Evolutionary conservation across 768 basidiomycete species (phyloP).

Genomic region (Boletus rex-veris): DNA sequence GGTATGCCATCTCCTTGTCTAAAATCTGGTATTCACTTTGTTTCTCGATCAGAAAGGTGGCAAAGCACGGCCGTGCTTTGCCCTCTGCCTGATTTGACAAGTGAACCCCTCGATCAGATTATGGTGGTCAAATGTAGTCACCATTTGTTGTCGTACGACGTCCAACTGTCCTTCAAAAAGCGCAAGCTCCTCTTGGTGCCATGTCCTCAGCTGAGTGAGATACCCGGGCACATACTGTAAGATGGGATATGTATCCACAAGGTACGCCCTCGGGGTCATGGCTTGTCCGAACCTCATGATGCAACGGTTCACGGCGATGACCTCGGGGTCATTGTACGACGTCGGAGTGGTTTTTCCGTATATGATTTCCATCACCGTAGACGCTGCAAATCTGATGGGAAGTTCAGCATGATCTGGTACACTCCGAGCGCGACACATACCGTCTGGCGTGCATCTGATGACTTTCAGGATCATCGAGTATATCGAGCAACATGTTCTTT

Average conservation of each 20-base stretch:
- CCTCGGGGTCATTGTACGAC: slow-evolving; percentile 6
- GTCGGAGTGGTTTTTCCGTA: slow-evolving; percentile 7
- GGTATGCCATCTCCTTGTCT: slow-evolving; percentile 2
- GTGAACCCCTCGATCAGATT: background rate
- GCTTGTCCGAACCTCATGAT: background rate
- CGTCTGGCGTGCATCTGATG: background rate
- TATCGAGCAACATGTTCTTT: slow-evolving; percentile 1
- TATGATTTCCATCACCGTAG: background rate
- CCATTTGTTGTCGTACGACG: slow-evolving; percentile 3
- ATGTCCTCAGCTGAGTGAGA: slow-evolving; percentile 1
- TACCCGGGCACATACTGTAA: slow-evolving; percentile 5
- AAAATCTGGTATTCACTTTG: background rate
- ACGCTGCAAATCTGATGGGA: slow-evolving; percentile 2
- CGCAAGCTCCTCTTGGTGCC: slow-evolving; percentile 8
- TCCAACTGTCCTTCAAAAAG: slow-evolving; percentile 8
- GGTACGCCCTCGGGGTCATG: background rate
- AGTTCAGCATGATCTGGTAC: background rate
- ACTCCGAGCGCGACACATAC: background rate
- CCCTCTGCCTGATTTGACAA: background rate
- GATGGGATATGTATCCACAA: slow-evolving; percentile 10
- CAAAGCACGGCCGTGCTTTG: slow-evolving; percentile 5
- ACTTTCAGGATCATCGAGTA: background rate
- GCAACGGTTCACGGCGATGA: slow-evolving; percentile 2
- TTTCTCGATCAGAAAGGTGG: background rate
- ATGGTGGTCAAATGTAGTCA: background rate